Evolutionary conservation across 441 rosid species (phyloP), one percentile per base, ranked within the genome.

Genomic region (Erodium texanum): DNA sequence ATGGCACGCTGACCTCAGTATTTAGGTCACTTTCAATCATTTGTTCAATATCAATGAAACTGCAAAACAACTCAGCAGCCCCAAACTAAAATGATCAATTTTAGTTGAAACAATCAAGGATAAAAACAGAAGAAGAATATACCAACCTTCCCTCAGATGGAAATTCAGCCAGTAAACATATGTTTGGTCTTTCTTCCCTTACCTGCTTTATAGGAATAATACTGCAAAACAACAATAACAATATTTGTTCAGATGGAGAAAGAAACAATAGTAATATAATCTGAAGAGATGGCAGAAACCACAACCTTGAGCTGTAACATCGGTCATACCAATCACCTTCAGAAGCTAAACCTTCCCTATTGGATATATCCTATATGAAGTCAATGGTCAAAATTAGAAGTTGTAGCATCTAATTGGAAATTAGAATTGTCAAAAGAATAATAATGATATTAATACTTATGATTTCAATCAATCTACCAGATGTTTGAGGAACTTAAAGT

Each of bases 281-380:
- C 66, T 61, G 20, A 65, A 41, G 45, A 41, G 48, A 66, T 62
- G 24, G 59, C 36, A 32, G 16, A 48, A 59, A 34, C 34, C 11
- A 64, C 38, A 78, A 86, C 92, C 84, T 79, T 15, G 81, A 83
- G 52, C 64, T 41, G 72, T 76, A 85, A 70, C 87, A 82, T 80
- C 87, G 80, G 62, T 72, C 70, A 24, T 83, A 85, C 81, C 86
- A 84, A 71, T 86, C 93, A 76, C 78, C 76, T 52, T 83, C 87
- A 52, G 86, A 77, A 66, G 87, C 89, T 79, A 82, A 80, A 52
- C 89, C 94, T 80, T 88, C 90, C 75, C 88, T 81, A 62, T 85
- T 85, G 54, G 94, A 88, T 74, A 88, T 75, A 68, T 88, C 91
- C 91, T 88, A 72, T 52, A 11, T 62, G 36, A 71, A 22, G 69